Conservation (phyloP, 2,329 filamentous ascomycete species). For the Botryotinia narcissicola region DNA sequence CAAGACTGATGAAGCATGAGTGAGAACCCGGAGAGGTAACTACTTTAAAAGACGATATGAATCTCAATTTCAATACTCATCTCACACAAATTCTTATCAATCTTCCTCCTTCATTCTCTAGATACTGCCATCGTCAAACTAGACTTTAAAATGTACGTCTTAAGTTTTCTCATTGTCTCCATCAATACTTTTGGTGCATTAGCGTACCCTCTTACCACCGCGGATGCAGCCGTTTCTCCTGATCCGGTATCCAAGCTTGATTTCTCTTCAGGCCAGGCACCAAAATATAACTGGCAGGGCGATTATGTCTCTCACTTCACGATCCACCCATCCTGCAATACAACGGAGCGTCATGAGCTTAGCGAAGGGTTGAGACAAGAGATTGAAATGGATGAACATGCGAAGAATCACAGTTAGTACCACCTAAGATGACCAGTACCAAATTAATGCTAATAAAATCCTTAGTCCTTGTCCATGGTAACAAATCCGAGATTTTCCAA, state of each 20-base stretch:
- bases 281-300: background rate
- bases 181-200: background rate
- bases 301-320: background rate
- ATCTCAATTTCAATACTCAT: background rate
- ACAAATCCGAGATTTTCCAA: conserved; percentile 2
- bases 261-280: background rate
- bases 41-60: background rate
- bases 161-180: background rate
- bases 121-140: background rate
- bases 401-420: background rate
- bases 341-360: conserved; percentile 4
- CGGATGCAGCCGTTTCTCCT: background rate
- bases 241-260: background rate
- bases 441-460: background rate
- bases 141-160: background rate
- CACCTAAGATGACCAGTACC: background rate
- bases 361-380: conserved; percentile 4
- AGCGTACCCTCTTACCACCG: background rate
- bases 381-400: background rate
- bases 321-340: background rate
- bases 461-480: background rate
- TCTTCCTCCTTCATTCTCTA: background rate
- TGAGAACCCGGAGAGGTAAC: background rate
- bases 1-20: background rate
- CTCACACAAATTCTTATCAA: background rate